Percentiles rank a stretch among this genome's conserved stretches.
These are phyloP conservation scores for Apophysomyces elegans DNA, from an alignment of 371 early-diverging fungal species.

Conservation along the genomic window DNA sequence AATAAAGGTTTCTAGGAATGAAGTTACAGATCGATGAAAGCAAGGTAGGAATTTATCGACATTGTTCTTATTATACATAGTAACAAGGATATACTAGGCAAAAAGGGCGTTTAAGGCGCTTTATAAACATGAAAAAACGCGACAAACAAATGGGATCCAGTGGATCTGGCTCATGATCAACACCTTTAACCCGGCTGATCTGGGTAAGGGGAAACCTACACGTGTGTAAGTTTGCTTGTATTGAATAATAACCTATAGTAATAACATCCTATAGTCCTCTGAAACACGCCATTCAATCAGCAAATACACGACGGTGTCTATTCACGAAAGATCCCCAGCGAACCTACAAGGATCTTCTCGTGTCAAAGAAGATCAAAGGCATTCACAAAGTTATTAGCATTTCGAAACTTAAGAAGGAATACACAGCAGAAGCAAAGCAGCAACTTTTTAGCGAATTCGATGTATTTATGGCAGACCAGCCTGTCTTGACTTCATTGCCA, in stretches of 20 bases:
- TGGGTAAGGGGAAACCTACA: conserved; percentile 26
- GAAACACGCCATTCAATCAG: conserved; percentile 43
- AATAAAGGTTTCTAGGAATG: background rate
- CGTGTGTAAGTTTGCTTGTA: conserved; percentile 34
- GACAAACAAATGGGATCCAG: conserved; percentile 21
- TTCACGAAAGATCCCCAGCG: conserved; percentile 86
- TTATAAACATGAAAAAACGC: conserved; percentile 36
- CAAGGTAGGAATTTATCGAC: conserved; percentile 10
- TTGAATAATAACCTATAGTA: background rate
- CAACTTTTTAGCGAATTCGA: conserved; percentile 74
- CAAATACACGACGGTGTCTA: conserved; percentile 68
- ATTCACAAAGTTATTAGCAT: conserved; percentile 79
- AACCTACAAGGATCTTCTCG: conserved; percentile 71
- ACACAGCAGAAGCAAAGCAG: conserved; percentile 79
- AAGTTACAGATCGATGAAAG: conserved; percentile 18
- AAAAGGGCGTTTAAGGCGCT: conserved; percentile 40
- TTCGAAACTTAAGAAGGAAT: conserved; percentile 75
- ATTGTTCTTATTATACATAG: conserved; percentile 18
- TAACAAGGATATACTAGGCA: conserved; percentile 34
- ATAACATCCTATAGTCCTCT: conserved; percentile 30
- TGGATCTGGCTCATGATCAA: conserved; percentile 47
- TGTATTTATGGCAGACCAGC: conserved; percentile 87
- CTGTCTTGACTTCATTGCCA: conserved; percentile 75
- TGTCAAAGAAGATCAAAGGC: conserved; percentile 61
- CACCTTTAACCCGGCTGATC: conserved; percentile 26